Evolutionary conservation across 768 basidiomycete genomes (phyloP).

Genomic region (Scleroderma bovista): DNA sequence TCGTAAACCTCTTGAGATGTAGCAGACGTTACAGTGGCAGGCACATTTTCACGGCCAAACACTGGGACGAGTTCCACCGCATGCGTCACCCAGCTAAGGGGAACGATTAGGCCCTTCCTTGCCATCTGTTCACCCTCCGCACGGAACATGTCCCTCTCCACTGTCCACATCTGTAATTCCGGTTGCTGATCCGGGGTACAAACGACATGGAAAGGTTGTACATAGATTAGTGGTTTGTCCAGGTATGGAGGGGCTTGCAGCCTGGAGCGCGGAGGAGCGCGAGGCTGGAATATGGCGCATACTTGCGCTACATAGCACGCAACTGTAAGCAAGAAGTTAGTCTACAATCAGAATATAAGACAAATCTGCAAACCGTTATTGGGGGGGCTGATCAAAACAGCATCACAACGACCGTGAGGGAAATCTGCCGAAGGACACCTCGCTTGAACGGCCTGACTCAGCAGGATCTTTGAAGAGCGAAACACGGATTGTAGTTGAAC

Average conservation of each 20-base stretch:
- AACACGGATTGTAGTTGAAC: conserved; percentile 21
- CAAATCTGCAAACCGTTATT: neutral
- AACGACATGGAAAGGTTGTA: neutral
- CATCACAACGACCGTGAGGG: conserved; percentile 16
- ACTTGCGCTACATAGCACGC: conserved; percentile 9
- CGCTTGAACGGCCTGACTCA: conserved; percentile 17
- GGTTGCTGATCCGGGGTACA: conserved; percentile 1
- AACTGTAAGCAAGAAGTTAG: neutral
- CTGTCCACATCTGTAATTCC: neutral
- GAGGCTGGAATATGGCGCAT: conserved; percentile 9
- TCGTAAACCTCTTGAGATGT: neutral
- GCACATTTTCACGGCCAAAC: neutral
- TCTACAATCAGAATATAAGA: neutral
- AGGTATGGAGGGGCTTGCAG: neutral
- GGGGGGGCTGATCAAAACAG: conserved; percentile 1
- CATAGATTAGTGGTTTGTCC: neutral
- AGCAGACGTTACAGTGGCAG: neutral
- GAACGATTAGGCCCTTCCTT: neutral
- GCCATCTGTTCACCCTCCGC: neutral
- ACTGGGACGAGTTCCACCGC: neutral
- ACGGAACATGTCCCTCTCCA: neutral
- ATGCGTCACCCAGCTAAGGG: neutral
- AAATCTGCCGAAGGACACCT: conserved; percentile 11
- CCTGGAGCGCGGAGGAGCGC: neutral
- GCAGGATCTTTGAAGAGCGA: conserved; percentile 10